Conservation (phyloP, 2,329 filamentous ascomycete species). For the Chrysosporium keratinophilum region DNA sequence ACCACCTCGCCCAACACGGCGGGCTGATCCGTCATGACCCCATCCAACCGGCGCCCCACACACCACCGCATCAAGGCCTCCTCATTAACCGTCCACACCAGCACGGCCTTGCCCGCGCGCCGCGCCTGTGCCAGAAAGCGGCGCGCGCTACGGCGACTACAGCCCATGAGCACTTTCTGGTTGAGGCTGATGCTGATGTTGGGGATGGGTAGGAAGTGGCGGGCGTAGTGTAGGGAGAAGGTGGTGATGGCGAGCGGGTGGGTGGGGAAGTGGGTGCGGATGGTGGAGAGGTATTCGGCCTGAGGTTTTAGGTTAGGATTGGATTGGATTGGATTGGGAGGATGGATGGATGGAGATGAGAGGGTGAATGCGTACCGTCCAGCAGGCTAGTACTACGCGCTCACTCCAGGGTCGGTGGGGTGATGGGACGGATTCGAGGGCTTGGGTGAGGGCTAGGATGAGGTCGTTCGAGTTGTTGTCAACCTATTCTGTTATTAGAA, state of each 20-base stretch:
- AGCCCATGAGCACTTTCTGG: constrained; percentile 57
- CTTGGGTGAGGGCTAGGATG: constrained; percentile 57
- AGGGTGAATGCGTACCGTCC: constrained; percentile 48
- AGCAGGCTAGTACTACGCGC: constrained; percentile 69
- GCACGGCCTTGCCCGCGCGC: constrained; percentile 49
- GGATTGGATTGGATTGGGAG: constrained; percentile 6
- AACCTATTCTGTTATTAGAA: no score
- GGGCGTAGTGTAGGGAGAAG: constrained; percentile 48
- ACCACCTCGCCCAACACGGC: constrained; percentile 18
- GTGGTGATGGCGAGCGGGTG: constrained; percentile 35
- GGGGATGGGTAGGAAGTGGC: constrained; percentile 56
- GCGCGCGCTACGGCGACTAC: constrained; percentile 43
- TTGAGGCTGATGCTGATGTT: constrained; percentile 70
- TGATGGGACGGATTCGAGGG: constrained; percentile 46
- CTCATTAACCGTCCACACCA: constrained; percentile 81
- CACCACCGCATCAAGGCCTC: constrained; percentile 71
- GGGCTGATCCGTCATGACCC: constrained; percentile 78
- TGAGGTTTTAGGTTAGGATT: constrained; percentile 24
- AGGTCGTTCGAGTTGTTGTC: constrained; percentile 49
- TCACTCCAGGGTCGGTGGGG: constrained; percentile 54
- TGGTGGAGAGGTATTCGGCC: constrained; percentile 58
- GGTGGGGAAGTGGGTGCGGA: constrained; percentile 42
- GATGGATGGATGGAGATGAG: not conserved
- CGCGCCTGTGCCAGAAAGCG: constrained; percentile 55
- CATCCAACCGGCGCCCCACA: constrained; percentile 57